Evolutionary conservation across 345 rosid species (phyloP), one percentile per base, ranked within the genome.

Genomic region (Populus simonii): DNA sequence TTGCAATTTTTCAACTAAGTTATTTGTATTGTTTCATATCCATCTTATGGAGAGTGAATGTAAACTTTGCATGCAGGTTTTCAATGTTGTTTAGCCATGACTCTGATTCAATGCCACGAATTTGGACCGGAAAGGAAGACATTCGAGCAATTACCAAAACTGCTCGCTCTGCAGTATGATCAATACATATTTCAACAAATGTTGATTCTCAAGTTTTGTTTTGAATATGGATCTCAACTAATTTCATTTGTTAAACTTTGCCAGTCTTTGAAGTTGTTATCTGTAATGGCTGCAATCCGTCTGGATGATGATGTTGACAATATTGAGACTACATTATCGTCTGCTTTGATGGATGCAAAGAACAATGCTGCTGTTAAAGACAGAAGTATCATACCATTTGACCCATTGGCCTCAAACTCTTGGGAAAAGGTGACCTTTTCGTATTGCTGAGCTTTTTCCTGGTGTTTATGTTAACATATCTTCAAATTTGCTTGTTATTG

Each of bases 91-190:
- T 96, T 71, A 90, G 95, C 87, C 97, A 90, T 80, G 99, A 94
- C 86, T 80, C 97, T 76, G 99, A 96, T 78, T 96, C 99, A 75
- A 92, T 96, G 96, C 97, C 99, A 17, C 94, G 99, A 62, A 87
- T 96, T 77, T 96, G 99, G 99, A 94, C 92, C 7, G 98, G 99
- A 83, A 96, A 92, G 53, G 99, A 96, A 88, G 98, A 96, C 80
- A 91, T 96, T 85, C 89, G 96, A 80, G 93, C 94, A 49, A 96
- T 96, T 74, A 96, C 97, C 31, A 94, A 90, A 87, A 79, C 86
- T 80, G 98, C 98, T 83, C 96, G 98, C 78, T 89, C 92, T 68
- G 89, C 91, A 5, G 99, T 96, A 92, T 74, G 93, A 35, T 55
- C n/a, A 20, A 22, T 67, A 73, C 77, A 62, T 72, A 16, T 67